Evolutionary conservation across 768 basidiomycete genomes (phyloP).

Genomic region (Pleurotus ostreatus): DNA sequence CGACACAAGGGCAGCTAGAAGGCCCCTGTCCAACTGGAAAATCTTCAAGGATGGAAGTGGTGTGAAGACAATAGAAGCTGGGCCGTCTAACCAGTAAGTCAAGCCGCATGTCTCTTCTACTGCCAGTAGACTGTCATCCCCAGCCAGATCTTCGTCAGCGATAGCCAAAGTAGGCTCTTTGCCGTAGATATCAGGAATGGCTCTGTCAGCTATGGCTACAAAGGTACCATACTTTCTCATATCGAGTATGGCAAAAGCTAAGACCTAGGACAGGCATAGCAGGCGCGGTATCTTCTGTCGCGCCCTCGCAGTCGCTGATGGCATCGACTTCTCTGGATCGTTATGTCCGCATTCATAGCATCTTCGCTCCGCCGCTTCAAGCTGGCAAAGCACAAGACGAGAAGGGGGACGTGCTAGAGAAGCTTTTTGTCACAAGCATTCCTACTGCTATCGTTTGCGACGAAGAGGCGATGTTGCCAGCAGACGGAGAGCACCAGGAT

Average conservation of each 20-base stretch:
- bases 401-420: conserved; percentile 61
- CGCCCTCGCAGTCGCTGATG: conserved; percentile 48
- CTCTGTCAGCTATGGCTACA: conserved; percentile 57
- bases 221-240: conserved; percentile 35
- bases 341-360: conserved; percentile 66
- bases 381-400: conserved; percentile 47
- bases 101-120: too few species aligned
- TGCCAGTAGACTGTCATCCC: not conserved
- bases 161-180: conserved; percentile 59
- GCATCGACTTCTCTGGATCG: conserved; percentile 67
- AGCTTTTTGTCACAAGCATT: conserved; percentile 54
- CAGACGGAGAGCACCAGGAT: conserved; percentile 11
- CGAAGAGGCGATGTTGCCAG: conserved; percentile 16
- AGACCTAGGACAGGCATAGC: conserved; percentile 48
- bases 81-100: conserved; percentile 61
- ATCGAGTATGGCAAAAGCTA: too few species aligned
- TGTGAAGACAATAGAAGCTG: conserved; percentile 53
- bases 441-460: conserved; percentile 71
- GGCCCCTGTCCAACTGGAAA: conserved; percentile 68
- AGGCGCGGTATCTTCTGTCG: conserved; percentile 64
- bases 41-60: conserved; percentile 58
- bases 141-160: conserved; percentile 70
- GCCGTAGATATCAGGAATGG: conserved; percentile 72
- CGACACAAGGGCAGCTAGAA: conserved; percentile 65
- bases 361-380: conserved; percentile 44